A percentile compares a stretch with the other conserved stretches of the same genome.
Conservation (phyloP, 139 green algal species). For the Nannochloris sp. region DNA sequence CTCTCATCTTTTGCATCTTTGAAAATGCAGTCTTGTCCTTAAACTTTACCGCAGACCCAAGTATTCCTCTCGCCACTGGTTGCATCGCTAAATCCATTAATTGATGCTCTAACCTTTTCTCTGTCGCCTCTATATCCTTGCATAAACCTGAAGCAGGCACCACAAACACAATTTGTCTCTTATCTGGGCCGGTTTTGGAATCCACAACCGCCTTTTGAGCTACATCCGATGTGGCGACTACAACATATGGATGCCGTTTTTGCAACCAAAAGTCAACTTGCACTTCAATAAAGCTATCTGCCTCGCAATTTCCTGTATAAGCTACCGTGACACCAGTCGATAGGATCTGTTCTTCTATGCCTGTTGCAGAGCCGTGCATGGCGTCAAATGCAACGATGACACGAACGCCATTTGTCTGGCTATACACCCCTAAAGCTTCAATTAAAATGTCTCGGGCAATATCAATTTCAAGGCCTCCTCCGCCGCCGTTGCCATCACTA, state of each 20-base stretch:
- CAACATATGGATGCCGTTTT: not conserved
- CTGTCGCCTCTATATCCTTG: slow-evolving; percentile 1
- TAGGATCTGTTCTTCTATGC: not conserved
- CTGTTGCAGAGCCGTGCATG: not conserved
- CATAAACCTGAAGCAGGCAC: not conserved
- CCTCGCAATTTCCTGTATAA: slow-evolving; percentile 4
- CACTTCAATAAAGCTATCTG: slow-evolving; percentile 5
- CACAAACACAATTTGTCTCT: not conserved
- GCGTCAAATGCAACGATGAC: slow-evolving; percentile 8
- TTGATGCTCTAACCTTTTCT: not conserved
- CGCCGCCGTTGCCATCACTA: no score
- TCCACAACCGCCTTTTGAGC: not conserved
- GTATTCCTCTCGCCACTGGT: not conserved
- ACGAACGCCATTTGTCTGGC: not conserved
- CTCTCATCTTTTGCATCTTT: not conserved
- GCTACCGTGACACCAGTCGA: slow-evolving; percentile 1
- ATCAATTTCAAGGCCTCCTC: not conserved
- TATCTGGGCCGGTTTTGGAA: not conserved
- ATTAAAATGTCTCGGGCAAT: slow-evolving; percentile 16
- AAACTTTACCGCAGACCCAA: slow-evolving; percentile 1
- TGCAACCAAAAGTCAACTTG: not conserved
- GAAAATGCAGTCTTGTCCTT: slow-evolving; percentile 1
- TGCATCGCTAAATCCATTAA: not conserved
- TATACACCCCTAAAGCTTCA: slow-evolving; percentile 10
- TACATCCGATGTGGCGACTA: slow-evolving; percentile 1